phyloP scores from a whole-genome alignment of 2,329 filamentous ascomycete species.

The Tolypocladium ophioglossoides region DNA sequence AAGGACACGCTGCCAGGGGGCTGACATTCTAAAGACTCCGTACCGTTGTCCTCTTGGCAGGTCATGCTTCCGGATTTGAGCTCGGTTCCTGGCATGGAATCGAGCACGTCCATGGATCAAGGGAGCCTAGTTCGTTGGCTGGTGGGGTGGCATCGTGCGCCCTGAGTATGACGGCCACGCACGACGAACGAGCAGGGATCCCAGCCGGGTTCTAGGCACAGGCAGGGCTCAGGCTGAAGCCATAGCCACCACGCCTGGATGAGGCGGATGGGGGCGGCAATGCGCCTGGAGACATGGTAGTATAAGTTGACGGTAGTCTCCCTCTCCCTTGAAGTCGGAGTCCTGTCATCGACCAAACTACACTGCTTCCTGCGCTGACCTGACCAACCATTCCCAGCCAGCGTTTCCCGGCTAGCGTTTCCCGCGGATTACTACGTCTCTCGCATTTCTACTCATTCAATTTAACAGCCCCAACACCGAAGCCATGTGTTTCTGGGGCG shows the following conservation, averaged over 20 bases:
- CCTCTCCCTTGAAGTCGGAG: neutral
- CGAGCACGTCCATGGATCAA: too few relatives aligned
- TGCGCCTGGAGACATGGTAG: neutral
- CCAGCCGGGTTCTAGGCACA: neutral
- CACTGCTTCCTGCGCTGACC: too few relatives aligned
- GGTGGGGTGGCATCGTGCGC: neutral
- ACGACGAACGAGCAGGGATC: neutral
- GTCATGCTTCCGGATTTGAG: too few relatives aligned
- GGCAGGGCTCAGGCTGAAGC: neutral
- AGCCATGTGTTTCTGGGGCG: slow-evolving; percentile 38
- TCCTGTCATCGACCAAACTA: neutral
- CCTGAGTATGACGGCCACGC: neutral
- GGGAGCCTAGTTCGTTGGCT: neutral
- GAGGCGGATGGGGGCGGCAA: neutral
- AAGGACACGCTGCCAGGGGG: too few relatives aligned
- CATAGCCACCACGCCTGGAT: neutral
- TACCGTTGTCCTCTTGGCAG: too few relatives aligned
- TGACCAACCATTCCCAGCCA: neutral
- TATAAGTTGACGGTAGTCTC: neutral
- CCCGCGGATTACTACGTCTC: neutral
- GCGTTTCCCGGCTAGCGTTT: neutral
- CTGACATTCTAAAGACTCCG: too few relatives aligned
- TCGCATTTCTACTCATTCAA: neutral
- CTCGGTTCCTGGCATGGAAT: too few relatives aligned
- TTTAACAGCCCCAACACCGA: neutral